A percentile compares a stretch with the other conserved stretches of the same genome.
phyloP scores from a whole-genome alignment of 495 filamentous ascomycete genomes.

The Aspergillus saccharolyticus region DNA sequence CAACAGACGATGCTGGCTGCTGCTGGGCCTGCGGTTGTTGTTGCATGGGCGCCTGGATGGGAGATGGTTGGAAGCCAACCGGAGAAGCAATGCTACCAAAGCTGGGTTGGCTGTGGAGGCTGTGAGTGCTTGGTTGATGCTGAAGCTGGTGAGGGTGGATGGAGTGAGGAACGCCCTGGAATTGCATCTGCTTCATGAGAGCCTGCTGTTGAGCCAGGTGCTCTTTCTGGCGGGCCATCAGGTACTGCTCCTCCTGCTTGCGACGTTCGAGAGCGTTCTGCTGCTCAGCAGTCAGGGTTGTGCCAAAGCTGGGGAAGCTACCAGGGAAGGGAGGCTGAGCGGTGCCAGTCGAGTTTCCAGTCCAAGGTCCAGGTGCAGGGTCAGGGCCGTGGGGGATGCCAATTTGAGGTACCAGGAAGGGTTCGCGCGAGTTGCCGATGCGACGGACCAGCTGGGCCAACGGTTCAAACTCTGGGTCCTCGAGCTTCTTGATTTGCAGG shows the following conservation, averaged over 20 bases:
- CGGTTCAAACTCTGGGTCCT: constrained; percentile 91
- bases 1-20: constrained; percentile 44
- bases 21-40: constrained; percentile 36
- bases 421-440: constrained; percentile 95
- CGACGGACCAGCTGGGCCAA: constrained; percentile 91
- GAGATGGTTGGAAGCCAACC: constrained; percentile 65
- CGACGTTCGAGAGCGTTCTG: constrained; percentile 93
- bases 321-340: constrained; percentile 92
- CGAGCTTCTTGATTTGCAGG: constrained; percentile 85
- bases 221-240: constrained; percentile 92
- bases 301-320: constrained; percentile 95
- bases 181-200: constrained; percentile 67
- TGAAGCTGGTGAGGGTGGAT: constrained; percentile 60
- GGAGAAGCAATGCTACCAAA: constrained; percentile 91
- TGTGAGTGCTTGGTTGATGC: constrained; percentile 91
- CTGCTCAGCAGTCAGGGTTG: constrained; percentile 92
- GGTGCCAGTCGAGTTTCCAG: constrained; percentile 44
- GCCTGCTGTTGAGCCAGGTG: constrained; percentile 83
- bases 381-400: constrained; percentile 83
- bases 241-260: constrained; percentile 96
- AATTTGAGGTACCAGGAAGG: constrained; percentile 95
- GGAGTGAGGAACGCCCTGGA: constrained; percentile 51
- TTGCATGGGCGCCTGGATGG: constrained; percentile 64
- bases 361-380: constrained; percentile 33
- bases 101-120: constrained; percentile 91